Conservation (phyloP, 164 flowering plant species). For the Magnolia kwangsiensis region DNA sequence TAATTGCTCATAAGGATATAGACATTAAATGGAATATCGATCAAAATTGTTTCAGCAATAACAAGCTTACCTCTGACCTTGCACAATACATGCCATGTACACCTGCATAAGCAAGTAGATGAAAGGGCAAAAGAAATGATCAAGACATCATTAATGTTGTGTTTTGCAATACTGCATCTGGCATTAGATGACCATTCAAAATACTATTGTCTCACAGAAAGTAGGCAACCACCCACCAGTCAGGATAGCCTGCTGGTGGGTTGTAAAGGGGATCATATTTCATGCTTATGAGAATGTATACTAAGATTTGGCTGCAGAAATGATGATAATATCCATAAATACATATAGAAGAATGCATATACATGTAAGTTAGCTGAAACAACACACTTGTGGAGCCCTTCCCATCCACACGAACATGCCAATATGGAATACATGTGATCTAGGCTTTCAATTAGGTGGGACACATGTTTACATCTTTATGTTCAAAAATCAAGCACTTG, state of each 20-base stretch:
- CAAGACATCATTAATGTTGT: neutral
- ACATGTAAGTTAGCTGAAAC: too few relatives aligned
- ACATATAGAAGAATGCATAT: neutral
- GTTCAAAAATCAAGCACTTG: too few relatives aligned
- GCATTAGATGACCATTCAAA: neutral
- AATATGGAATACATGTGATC: too few relatives aligned
- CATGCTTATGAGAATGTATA: too few relatives aligned
- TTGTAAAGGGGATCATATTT: neutral
- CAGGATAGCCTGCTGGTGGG: neutral
- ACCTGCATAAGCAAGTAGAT: constrained; percentile 44
- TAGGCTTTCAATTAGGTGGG: too few relatives aligned
- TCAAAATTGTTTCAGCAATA: too few relatives aligned
- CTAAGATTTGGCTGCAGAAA: neutral
- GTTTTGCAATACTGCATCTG: neutral
- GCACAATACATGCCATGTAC: constrained; percentile 90
- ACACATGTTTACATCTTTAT: too few relatives aligned
- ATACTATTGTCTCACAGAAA: neutral
- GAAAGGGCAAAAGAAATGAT: neutral
- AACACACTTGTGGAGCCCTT: too few relatives aligned
- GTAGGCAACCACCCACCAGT: neutral
- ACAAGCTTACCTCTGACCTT: constrained; percentile 59
- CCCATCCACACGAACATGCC: too few relatives aligned
- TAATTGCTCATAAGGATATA: too few relatives aligned
- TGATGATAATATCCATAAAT: neutral
- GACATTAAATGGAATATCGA: too few relatives aligned